phyloP scores from a whole-genome alignment of 805 yeast species.

The Candida xyloterini region DNA sequence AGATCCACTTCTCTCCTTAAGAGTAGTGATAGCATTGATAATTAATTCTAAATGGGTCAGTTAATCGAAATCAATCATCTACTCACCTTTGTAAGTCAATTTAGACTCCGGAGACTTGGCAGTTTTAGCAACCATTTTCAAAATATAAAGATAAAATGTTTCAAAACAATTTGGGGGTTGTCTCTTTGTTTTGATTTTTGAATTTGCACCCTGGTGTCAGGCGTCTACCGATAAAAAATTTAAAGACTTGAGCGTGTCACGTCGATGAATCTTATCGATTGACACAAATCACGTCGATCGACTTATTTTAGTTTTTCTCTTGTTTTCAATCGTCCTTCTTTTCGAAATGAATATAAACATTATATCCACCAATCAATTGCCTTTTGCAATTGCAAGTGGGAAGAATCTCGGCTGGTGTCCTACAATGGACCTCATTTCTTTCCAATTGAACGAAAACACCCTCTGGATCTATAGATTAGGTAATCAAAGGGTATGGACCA shows the following conservation, averaged over 20 bases:
- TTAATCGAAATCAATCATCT: not conserved
- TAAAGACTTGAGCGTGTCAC: constrained; percentile 4
- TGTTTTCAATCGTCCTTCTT: not conserved
- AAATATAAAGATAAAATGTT: not conserved
- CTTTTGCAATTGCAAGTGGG: constrained; percentile 19
- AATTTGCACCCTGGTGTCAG: constrained; percentile 3
- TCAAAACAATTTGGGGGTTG: constrained; percentile 5
- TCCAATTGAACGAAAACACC: constrained; percentile 27
- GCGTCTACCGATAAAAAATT: not conserved
- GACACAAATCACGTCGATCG: constrained; percentile 7
- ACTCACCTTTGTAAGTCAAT: constrained; percentile 48
- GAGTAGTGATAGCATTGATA: constrained; percentile 61
- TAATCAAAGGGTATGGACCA: constrained; percentile 34
- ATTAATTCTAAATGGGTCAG: constrained; percentile 48
- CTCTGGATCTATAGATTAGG: constrained; percentile 32
- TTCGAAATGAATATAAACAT: constrained; percentile 3
- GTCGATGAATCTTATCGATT: constrained; percentile 8
- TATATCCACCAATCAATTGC: constrained; percentile 17
- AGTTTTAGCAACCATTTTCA: constrained; percentile 36
- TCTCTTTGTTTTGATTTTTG: constrained; percentile 16
- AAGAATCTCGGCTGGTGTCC: constrained; percentile 32
- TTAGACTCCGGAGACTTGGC: constrained; percentile 36
- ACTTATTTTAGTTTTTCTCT: constrained; percentile 1
- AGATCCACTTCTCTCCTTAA: constrained; percentile 80
- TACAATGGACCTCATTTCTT: constrained; percentile 34